Evolutionary conservation across 1,284 basidiomycete genomes (phyloP).

Genomic region (Pascua guehoae): DNA sequence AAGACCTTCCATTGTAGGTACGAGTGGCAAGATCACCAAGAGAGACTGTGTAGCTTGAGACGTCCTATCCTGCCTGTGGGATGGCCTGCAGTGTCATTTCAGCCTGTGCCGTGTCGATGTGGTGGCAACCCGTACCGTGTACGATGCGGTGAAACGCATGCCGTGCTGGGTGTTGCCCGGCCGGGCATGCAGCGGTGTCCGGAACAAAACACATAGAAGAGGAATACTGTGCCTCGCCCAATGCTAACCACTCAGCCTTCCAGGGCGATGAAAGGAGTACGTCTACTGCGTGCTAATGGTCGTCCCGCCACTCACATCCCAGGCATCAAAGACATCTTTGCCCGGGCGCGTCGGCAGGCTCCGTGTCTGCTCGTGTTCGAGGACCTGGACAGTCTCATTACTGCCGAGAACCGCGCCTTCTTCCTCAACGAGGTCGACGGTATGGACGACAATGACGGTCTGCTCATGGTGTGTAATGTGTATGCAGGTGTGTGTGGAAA

Average conservation of each 20-base stretch:
- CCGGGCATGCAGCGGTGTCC: background rate
- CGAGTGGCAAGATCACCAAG: no score
- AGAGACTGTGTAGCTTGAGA: no score
- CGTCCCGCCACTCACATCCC: background rate
- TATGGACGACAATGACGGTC: slow-evolving; percentile 63
- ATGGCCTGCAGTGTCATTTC: no score
- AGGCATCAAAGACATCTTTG: slow-evolving; percentile 32
- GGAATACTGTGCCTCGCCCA: background rate
- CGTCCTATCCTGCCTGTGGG: no score
- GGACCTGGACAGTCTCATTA: slow-evolving; percentile 76
- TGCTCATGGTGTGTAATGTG: slow-evolving; percentile 55
- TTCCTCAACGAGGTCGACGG: slow-evolving; percentile 73
- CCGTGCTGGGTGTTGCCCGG: no score
- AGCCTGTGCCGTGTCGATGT: no score
- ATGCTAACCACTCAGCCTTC: background rate
- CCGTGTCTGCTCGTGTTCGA: slow-evolving; percentile 75
- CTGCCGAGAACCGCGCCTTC: slow-evolving; percentile 69
- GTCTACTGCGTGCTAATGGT: no score
- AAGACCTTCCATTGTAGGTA: slow-evolving; percentile 53
- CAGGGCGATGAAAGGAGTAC: background rate
- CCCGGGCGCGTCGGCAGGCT: slow-evolving; percentile 45
- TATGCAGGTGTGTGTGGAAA: no score
- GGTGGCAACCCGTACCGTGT: no score
- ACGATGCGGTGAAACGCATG: no score
- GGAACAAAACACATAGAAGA: no score